Evolutionary conservation across 129 eudicot genomes (phyloP).

Genomic region (Flaveria trinervia): DNA sequence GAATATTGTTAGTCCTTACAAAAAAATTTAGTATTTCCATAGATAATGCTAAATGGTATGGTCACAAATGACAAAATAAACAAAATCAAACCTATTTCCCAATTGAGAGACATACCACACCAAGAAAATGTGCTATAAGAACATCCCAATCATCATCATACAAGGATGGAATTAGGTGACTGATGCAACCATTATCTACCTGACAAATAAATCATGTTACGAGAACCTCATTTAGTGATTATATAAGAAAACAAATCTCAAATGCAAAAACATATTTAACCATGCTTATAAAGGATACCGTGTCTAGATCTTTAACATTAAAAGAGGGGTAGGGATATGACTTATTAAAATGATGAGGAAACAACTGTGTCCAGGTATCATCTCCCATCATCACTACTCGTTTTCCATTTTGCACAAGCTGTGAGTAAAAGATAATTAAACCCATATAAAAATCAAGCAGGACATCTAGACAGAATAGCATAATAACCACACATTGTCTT

Average conservation of each 20-base stretch:
- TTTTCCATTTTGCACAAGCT: slow-evolving; percentile 90
- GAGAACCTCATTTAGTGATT: slow-evolving; percentile 8
- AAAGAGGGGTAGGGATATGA: slow-evolving; percentile 95
- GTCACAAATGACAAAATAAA: slow-evolving; percentile 11
- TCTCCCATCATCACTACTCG: slow-evolving; percentile 99
- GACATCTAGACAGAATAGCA: neutral
- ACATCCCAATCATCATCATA: slow-evolving; percentile 90
- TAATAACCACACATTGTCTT: neutral
- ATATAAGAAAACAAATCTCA: neutral
- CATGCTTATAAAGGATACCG: slow-evolving; percentile 47
- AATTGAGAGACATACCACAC: slow-evolving; percentile 71
- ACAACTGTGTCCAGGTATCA: slow-evolving; percentile 94
- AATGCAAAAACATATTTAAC: slow-evolving; percentile 22
- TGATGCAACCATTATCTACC: slow-evolving; percentile 93
- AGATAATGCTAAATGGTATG: neutral
- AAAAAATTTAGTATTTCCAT: neutral
- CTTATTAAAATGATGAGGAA: slow-evolving; percentile 78
- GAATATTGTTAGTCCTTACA: neutral
- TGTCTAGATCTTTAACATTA: slow-evolving; percentile 92
- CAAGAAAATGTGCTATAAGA: slow-evolving; percentile 96
- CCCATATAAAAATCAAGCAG: slow-evolving; percentile 9
- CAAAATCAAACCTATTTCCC: slow-evolving; percentile 26
- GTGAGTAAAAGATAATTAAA: slow-evolving; percentile 16
- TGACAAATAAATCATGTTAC: slow-evolving; percentile 32
- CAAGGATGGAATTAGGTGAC: slow-evolving; percentile 72